Evolutionary conservation across 495 filamentous ascomycete species (phyloP).

Genomic region (Lindgomyces ingoldianus): DNA sequence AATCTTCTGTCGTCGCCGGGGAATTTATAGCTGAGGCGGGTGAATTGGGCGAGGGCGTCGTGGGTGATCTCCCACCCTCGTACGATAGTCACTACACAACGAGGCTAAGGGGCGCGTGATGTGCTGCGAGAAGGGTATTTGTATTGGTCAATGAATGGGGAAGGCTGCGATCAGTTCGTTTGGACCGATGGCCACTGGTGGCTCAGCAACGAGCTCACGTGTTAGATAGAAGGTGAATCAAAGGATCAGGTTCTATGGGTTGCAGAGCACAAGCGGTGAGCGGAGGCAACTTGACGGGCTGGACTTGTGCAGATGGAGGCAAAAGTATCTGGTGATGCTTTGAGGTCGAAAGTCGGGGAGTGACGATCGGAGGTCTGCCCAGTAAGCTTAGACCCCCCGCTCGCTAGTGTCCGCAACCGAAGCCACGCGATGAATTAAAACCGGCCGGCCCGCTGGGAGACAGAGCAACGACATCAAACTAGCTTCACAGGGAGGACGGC

Average conservation of each 20-base stretch:
- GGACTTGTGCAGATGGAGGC: not conserved
- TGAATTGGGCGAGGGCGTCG: not conserved
- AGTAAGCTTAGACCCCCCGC: not conserved
- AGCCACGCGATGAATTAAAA: not conserved
- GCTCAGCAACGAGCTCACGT: constrained; percentile 2
- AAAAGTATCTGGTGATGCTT: not conserved
- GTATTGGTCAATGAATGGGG: not conserved
- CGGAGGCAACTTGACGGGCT: not conserved
- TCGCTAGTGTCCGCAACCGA: not conserved
- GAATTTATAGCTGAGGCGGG: constrained; percentile 3
- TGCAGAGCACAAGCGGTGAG: constrained; percentile 14
- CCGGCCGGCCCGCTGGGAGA: not conserved
- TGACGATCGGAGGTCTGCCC: not conserved
- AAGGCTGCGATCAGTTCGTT: constrained; percentile 1
- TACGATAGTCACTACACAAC: constrained; percentile 14
- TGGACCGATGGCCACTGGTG: not conserved
- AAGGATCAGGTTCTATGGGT: not conserved
- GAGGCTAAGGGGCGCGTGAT: constrained; percentile 16
- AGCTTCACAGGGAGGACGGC: too few species aligned
- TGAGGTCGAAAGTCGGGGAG: not conserved
- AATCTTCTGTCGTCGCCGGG: not conserved
- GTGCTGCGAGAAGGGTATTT: not conserved
- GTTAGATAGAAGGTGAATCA: not conserved
- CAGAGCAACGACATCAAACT: too few species aligned
- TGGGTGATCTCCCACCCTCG: not conserved